Base-by-base conservation (phyloP, 257 asterid species). In the Scutellaria baicalensis region DNA sequence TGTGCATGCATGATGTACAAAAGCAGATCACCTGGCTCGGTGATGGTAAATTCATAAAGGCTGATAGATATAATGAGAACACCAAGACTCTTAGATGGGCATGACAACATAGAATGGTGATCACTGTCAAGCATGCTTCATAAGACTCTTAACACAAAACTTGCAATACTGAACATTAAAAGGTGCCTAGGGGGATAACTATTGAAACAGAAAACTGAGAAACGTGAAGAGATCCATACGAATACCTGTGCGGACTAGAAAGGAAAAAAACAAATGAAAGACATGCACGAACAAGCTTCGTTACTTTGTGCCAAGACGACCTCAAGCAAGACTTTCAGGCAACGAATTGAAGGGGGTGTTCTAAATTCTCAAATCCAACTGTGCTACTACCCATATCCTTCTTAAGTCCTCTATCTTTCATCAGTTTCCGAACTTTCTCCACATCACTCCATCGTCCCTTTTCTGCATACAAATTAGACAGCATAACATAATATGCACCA, bases 391-490 rank as follows among this genome's bases (percentile, higher is more conserved):
- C 95, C 59, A 72, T 54, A 40, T 81, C 84, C 86, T 85, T 87
- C 75, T 67, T 68, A 16, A 84, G 80, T n/a, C 83, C 86, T 66
- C 78, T 74, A 16, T 78, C 84, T 57, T 75, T 79, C 90, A 84
- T 87, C 82, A 84, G 66, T 4, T 68, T 42, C 44, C 86, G 75
- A 13, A 89, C 81, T 59, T 70, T 79, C 82, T 76, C 85, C 40
- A 74, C 79, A 44, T 87, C 90, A 6, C 66, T 59, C 96, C 93
- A 89, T 38, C 83, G 80, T 38, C 82, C 89, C 82, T 77, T 74
- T 75, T 76, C 95, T 5, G 91, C 92, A 16, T 86, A 89, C 69
- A 84, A 12, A 73, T 89, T 84, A 65, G 92, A 83, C 80, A 86
- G 62, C 18, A 77, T 54, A 1, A 84, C 85, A 23, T 85, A 85